Conservation (phyloP, 257 asterid species). For the Scutellaria minor region DNA sequence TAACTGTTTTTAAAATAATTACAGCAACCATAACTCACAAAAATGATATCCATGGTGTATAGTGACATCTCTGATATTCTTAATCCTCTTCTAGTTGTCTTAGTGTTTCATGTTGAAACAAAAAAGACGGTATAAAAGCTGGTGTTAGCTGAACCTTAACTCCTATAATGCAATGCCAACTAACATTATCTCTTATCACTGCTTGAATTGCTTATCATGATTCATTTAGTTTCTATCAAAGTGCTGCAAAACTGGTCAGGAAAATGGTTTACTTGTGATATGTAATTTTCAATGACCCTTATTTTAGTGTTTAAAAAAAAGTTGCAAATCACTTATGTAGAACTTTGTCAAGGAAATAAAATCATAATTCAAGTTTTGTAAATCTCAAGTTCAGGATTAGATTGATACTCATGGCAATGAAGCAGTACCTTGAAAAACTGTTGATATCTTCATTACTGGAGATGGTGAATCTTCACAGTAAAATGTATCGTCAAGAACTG, state of each 20-base stretch:
- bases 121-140: neutral
- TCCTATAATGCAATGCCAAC: constrained; percentile 18
- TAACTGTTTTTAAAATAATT: constrained; percentile 14
- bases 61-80: neutral
- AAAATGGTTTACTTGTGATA: constrained; percentile 18
- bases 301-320: constrained; percentile 6
- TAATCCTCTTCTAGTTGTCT: neutral
- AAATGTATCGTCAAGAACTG: constrained; percentile 83
- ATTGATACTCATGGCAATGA: constrained; percentile 33
- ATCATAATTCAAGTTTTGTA: constrained; percentile 19
- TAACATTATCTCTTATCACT: neutral
- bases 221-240: constrained; percentile 12
- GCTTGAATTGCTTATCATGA: neutral
- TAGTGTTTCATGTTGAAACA: constrained; percentile 15
- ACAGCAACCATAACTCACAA: neutral
- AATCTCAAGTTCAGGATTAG: constrained; percentile 3
- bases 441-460: constrained; percentile 78
- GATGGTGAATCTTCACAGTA: constrained; percentile 85
- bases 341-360: constrained; percentile 20
- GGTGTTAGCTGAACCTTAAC: constrained; percentile 4
- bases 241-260: neutral
- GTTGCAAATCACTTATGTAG: constrained; percentile 17
- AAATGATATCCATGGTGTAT: constrained; percentile 3
- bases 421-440: constrained; percentile 75
- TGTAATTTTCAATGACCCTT: constrained; percentile 17